Evolutionary conservation across 768 basidiomycete species (phyloP).

Genomic region (Lanmaoa pseudosensibilis): DNA sequence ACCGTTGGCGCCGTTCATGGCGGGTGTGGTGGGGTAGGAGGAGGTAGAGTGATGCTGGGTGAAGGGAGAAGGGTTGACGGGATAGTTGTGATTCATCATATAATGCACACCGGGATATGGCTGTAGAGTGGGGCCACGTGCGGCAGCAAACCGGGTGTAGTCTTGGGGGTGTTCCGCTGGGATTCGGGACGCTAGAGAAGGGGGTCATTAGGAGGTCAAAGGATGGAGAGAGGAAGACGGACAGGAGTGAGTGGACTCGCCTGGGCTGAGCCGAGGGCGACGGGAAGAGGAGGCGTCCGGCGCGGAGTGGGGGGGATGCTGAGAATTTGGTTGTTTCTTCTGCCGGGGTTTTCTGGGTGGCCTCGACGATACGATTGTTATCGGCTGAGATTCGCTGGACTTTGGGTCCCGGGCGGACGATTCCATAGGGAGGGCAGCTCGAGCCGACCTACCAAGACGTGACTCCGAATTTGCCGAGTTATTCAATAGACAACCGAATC

Average conservation of each 20-base stretch:
- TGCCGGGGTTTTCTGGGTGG: constrained; percentile 55
- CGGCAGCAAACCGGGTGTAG: constrained; percentile 34
- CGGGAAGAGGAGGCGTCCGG: constrained; percentile 24
- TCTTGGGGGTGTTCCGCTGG: constrained; percentile 25
- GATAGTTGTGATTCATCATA: constrained; percentile 73
- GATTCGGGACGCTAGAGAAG: constrained; percentile 16
- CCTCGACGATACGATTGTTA: constrained; percentile 35
- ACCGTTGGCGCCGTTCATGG: constrained; percentile 40
- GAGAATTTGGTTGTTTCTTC: constrained; percentile 43
- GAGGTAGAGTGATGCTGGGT: constrained; percentile 43
- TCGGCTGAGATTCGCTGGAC: constrained; percentile 43
- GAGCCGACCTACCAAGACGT: constrained; percentile 24
- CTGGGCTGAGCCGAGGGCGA: constrained; percentile 29
- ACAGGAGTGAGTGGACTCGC: constrained; percentile 22
- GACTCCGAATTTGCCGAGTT: constrained; percentile 36
- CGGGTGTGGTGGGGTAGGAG: constrained; percentile 30
- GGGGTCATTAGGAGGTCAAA: constrained; percentile 7
- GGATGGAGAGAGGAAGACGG: constrained; percentile 6
- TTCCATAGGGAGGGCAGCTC: constrained; percentile 40
- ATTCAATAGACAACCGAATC: constrained; percentile 15
- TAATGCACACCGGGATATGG: constrained; percentile 56
- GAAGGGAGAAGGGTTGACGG: constrained; percentile 56
- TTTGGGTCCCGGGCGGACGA: constrained; percentile 50
- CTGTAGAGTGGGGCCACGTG: constrained; percentile 45
- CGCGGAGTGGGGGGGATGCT: constrained; percentile 17